Percentiles rank a stretch among this genome's conserved stretches.
Evolutionary conservation across 140 eudicot genomes (phyloP).

Genomic region (Ambrosia hybrid): DNA sequence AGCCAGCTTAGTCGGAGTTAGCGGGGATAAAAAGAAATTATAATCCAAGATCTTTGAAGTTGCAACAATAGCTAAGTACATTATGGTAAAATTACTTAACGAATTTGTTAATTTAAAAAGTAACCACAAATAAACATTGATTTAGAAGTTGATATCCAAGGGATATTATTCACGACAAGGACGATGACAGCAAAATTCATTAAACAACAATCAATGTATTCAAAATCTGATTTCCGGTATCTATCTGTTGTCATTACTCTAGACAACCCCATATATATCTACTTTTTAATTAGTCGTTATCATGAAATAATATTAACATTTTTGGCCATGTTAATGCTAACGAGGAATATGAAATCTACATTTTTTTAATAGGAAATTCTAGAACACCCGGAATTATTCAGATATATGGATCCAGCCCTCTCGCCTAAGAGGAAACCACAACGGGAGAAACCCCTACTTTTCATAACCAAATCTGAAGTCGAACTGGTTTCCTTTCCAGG

Average conservation of each 20-base stretch:
- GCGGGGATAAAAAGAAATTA: background rate
- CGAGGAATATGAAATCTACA: no score
- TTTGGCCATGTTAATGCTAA: no score
- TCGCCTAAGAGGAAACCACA: no score
- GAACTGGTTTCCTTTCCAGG: no score
- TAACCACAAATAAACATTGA: background rate
- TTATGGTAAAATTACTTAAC: background rate
- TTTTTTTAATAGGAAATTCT: no score
- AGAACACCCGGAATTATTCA: no score
- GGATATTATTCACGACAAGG: conserved; percentile 7
- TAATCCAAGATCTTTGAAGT: background rate
- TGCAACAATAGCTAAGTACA: background rate
- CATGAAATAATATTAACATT: background rate
- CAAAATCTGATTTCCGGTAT: background rate
- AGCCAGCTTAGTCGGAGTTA: no score
- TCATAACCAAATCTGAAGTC: no score
- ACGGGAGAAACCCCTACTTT: no score
- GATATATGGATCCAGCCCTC: no score
- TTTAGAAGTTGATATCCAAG: background rate
- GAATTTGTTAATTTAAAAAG: background rate
- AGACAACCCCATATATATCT: background rate
- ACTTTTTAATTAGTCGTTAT: conserved; percentile 15
- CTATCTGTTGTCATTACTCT: background rate
- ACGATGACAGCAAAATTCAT: background rate
- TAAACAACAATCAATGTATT: conserved; percentile 6